Conservation (phyloP, 768 basidiomycete genomes). For the Leccinum rimulosum region DNA sequence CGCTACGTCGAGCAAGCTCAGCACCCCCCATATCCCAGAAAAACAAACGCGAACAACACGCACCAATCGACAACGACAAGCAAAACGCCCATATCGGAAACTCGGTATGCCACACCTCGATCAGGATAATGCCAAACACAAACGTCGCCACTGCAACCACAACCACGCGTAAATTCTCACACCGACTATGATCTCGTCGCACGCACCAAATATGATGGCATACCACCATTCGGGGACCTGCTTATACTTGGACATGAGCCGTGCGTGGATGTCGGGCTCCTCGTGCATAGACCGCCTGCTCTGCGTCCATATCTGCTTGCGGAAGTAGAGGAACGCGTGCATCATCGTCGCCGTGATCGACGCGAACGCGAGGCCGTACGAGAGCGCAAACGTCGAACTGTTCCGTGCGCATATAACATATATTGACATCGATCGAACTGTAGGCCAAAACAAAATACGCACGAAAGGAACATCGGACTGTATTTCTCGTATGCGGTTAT, state of each 20-base stretch:
- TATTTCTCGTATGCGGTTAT: conserved; percentile 52
- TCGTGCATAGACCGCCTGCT: conserved; percentile 69
- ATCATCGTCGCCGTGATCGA: conserved; percentile 72
- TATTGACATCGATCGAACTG: background rate
- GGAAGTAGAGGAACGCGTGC: conserved; percentile 74
- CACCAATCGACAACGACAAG: conserved; percentile 30
- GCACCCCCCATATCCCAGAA: too few species aligned
- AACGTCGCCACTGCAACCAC: conserved; percentile 44
- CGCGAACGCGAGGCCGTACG: conserved; percentile 81
- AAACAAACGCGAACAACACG: conserved; percentile 11
- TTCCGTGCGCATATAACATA: background rate
- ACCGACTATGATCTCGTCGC: background rate
- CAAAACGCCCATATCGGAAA: conserved; percentile 43
- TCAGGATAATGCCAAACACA: conserved; percentile 55
- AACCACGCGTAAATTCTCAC: background rate
- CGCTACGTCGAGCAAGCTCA: conserved; percentile 19
- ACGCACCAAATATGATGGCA: conserved; percentile 27
- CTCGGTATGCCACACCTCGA: conserved; percentile 60
- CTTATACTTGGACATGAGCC: conserved; percentile 53
- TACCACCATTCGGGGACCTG: conserved; percentile 69
- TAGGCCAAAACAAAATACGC: background rate
- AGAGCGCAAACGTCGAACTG: conserved; percentile 65
- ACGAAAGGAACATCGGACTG: conserved; percentile 61
- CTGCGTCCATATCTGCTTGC: conserved; percentile 76
- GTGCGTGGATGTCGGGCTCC: conserved; percentile 72